These are phyloP conservation scores for Monilinia laxa DNA, from an alignment of 2,329 filamentous ascomycete species.

Conservation along the genomic window DNA sequence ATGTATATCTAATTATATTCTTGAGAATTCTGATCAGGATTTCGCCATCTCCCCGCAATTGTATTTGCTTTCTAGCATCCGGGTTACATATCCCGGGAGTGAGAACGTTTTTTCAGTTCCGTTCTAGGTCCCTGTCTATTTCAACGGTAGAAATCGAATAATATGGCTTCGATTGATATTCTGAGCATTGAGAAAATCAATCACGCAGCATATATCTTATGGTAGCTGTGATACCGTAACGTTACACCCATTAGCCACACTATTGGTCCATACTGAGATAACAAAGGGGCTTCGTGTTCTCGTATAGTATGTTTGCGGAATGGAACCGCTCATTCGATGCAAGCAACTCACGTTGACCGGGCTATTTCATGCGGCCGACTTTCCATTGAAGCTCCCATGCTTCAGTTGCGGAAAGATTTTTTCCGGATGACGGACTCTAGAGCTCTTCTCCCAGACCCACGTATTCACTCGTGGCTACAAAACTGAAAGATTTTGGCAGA, in stretches of 20 bases:
- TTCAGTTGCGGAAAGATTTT: neutral
- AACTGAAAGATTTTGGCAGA: neutral
- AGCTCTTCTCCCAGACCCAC: neutral
- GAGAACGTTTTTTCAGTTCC: neutral
- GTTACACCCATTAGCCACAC: slow-evolving; percentile 5
- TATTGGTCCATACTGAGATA: neutral
- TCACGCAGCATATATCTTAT: neutral
- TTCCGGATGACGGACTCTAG: neutral
- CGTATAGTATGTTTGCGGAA: neutral
- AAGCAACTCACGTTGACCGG: neutral
- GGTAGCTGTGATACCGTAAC: neutral
- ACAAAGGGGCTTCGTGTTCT: neutral
- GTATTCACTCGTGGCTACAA: slow-evolving; percentile 11
- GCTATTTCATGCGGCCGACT: neutral
- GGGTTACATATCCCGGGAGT: neutral
- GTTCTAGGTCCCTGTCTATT: neutral
- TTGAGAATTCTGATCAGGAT: neutral
- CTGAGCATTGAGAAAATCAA: neutral
- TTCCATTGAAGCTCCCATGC: neutral
- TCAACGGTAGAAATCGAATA: slow-evolving; percentile 1
- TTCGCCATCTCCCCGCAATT: neutral
- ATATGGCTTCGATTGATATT: neutral
- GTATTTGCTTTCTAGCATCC: neutral
- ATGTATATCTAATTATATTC: neutral
- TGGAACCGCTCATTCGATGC: neutral